Conservation (phyloP, 352 stramenopile genomes). For the Globisporangium nunn region DNA sequence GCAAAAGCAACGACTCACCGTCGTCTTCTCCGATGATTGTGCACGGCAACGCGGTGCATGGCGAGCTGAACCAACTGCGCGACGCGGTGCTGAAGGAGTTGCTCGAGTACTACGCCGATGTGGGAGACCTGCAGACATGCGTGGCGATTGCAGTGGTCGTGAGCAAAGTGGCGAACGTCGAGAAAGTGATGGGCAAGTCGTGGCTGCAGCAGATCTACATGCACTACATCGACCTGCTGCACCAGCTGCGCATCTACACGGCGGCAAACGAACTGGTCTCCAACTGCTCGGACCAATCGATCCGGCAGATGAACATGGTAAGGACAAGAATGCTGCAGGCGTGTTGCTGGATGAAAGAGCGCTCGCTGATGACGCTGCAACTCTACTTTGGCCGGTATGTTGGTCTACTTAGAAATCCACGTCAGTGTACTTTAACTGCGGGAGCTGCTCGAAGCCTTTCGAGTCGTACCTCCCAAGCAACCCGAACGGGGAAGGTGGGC, state of each 20-base stretch:
- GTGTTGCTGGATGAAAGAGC: background rate
- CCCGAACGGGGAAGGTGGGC: constrained; percentile 15
- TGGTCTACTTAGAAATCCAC: constrained; percentile 67
- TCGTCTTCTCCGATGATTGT: constrained; percentile 62
- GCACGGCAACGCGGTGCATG: constrained; percentile 70
- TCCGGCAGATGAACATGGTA: constrained; percentile 90
- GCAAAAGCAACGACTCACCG: constrained; percentile 20
- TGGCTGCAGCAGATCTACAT: constrained; percentile 89
- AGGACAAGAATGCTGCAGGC: background rate
- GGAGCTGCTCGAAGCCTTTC: constrained; percentile 67
- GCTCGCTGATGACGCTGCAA: background rate
- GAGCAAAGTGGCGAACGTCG: constrained; percentile 60
- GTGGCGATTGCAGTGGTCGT: constrained; percentile 74
- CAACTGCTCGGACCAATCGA: constrained; percentile 76
- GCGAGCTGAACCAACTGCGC: constrained; percentile 63
- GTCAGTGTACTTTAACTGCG: constrained; percentile 82
- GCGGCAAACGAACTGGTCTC: constrained; percentile 83
- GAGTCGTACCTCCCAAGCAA: constrained; percentile 32
- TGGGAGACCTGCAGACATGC: constrained; percentile 81
- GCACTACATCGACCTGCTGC: constrained; percentile 86
- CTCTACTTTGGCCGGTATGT: background rate
- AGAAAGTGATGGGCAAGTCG: constrained; percentile 77
- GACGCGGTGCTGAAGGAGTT: constrained; percentile 79
- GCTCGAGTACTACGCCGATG: constrained; percentile 82
- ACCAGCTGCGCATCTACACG: constrained; percentile 84